Percentiles rank a stretch among this genome's conserved stretches.
These are phyloP conservation scores for Cryptosporidium parvum DNA, from an alignment of 169 alveolate species.

Conservation along the genomic window DNA sequence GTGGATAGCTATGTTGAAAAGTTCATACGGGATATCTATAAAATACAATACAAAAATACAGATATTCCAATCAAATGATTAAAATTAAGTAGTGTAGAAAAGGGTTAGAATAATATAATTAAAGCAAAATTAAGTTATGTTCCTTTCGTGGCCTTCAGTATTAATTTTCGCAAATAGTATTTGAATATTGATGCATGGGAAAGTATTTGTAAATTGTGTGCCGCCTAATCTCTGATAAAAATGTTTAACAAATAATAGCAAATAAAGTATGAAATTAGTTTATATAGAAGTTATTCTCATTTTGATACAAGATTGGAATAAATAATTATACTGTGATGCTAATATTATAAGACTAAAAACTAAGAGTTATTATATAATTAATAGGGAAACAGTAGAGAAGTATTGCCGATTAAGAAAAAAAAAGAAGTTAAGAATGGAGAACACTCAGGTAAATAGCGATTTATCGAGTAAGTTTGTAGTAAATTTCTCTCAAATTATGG, in stretches of 20 bases:
- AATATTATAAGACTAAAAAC: neutral
- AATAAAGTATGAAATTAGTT: constrained; percentile 3
- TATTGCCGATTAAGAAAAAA: neutral
- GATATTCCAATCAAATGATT: too few species aligned
- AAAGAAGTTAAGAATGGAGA: neutral
- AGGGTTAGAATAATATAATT: too few species aligned
- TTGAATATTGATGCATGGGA: neutral
- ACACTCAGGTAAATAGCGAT: neutral
- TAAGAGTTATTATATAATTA: neutral
- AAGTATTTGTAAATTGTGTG: neutral
- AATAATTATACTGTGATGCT: neutral
- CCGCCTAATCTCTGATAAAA: neutral
- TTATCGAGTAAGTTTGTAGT: constrained; percentile 20
- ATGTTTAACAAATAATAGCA: neutral
- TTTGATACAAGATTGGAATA: neutral
- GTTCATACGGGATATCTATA: too few species aligned
- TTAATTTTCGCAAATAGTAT: neutral
- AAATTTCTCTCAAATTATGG: neutral
- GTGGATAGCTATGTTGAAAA: neutral
- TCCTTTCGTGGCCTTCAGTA: neutral
- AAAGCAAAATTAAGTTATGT: neutral
- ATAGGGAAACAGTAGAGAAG: neutral
- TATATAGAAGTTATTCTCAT: neutral
- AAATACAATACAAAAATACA: too few species aligned
- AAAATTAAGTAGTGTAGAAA: too few species aligned